phyloP scores from a whole-genome alignment of 495 filamentous ascomycete species.

The Neurospora sublineolata region DNA sequence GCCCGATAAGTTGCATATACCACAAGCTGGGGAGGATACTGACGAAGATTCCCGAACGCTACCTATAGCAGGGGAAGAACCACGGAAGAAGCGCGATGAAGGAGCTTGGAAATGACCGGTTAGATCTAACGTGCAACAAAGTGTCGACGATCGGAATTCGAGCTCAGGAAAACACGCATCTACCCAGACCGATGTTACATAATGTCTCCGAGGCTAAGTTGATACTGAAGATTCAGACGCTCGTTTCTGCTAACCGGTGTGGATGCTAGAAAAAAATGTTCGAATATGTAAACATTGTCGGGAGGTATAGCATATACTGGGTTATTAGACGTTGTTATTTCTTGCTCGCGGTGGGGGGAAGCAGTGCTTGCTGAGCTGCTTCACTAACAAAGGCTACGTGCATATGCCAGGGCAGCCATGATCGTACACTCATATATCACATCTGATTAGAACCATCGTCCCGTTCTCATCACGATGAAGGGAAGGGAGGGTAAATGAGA shows the following conservation, averaged over 20 bases:
- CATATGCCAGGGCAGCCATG: neutral
- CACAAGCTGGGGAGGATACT: neutral
- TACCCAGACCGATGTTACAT: neutral
- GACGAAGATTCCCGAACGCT: neutral
- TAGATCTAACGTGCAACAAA: neutral
- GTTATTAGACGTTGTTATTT: neutral
- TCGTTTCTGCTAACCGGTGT: neutral
- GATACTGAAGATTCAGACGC: neutral
- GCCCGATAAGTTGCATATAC: neutral
- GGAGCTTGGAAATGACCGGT: neutral
- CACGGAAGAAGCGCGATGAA: neutral
- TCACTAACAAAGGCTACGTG: neutral
- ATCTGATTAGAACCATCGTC: neutral
- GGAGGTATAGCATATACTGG: neutral
- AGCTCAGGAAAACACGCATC: neutral
- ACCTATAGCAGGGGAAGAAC: neutral
- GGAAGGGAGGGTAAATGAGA: neutral
- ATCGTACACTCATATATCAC: neutral
- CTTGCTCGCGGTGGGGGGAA: neutral
- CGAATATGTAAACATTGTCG: neutral
- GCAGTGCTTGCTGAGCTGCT: neutral
- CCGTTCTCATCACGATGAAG: neutral
- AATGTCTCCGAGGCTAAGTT: neutral
- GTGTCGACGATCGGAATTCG: neutral
- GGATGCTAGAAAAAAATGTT: neutral